Evolutionary conservation across 176 grass and related monocot genomes (phyloP), one percentile per base, ranked within the genome.

Genomic region (Aegilops speltoides): DNA sequence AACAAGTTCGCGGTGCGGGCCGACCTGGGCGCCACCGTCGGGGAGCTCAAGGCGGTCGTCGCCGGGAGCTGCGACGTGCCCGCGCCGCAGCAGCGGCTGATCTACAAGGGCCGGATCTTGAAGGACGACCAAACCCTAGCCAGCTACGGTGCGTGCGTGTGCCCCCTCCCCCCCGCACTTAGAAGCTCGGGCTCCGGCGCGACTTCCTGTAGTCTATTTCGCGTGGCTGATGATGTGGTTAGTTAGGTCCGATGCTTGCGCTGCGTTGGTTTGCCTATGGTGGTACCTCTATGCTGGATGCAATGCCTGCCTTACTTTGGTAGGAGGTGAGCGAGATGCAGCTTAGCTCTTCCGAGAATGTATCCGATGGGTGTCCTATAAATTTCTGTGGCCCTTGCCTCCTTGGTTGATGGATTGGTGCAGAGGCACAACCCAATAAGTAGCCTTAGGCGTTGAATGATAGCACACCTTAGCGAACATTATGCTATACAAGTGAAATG

Each of bases 51-150:
- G 79, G 79, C 74, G 54, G 28, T 88, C 57, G 92, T 93, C 17
- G 92, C 92, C 34, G 84, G 38, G 50, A 89, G 68, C 80, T 93
- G 92, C 79, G 92, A 93, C 37, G 89, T 93, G 65, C 92, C 83
- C 16, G 86, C 86, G 41, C 79, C 87, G 79, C 92, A 93, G 86
- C 92, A 93, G 86, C 80, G 92, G n/a, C 82, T 93, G 83, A 93
- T 93, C 89, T 93, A 93, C 73, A 93, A 91, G 64, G 92, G 92
- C 64, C 85, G 89, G 89, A 93, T 93, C 87, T 83, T 93, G 20
- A 93, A 89, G 86, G 88, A 93, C 79, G 92, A 93, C 19, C 92
- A 93, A 82, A 93, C 92, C 57, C 86, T 93, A 59, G 65, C 89
- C 69, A 91, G 89, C 83, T 93, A 91, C 63, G 92, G 92, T 93